Conservation (phyloP, 2,329 filamentous ascomycete species). For the Diplodia seriata region DNA sequence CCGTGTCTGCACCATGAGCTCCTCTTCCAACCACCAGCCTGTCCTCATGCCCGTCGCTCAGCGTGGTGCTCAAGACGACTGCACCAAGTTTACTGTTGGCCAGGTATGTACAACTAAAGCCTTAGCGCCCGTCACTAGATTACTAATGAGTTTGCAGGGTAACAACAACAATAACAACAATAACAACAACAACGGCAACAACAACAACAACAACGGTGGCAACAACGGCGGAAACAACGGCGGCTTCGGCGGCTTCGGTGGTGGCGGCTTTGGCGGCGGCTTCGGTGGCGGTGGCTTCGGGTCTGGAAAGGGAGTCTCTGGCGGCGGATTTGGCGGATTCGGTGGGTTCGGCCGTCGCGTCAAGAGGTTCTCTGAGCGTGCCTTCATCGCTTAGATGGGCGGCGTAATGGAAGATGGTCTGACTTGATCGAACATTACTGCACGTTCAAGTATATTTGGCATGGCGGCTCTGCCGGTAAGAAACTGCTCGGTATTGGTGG, state of each 20-base stretch:
- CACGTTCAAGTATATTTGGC: not conserved
- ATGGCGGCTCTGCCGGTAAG: not conserved
- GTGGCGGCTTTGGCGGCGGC: not conserved
- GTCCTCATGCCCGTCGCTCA: slow-evolving; percentile 65
- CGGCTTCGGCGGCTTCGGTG: slow-evolving; percentile 20
- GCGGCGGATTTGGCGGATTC: slow-evolving; percentile 20
- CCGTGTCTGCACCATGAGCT: slow-evolving; percentile 61
- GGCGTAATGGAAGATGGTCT: not conserved
- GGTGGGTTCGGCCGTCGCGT: slow-evolving; percentile 18
- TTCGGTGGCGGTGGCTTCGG: slow-evolving; percentile 5
- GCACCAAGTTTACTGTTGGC: slow-evolving; percentile 57
- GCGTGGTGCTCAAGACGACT: slow-evolving; percentile 62
- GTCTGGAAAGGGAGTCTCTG: not conserved
- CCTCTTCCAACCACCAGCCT: slow-evolving; percentile 62
- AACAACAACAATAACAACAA: slow-evolving; percentile 12
- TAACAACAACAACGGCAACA: slow-evolving; percentile 2
- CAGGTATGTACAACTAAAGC: slow-evolving; percentile 15
- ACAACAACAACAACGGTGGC: not conserved
- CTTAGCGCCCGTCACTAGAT: not conserved
- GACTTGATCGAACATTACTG: slow-evolving; percentile 2
- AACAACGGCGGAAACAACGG: slow-evolving; percentile 20
- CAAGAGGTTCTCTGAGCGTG: slow-evolving; percentile 16
- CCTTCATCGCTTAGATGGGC: slow-evolving; percentile 16
- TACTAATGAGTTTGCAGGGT: not conserved
- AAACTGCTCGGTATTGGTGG: not conserved